These are phyloP conservation scores for Tardiomyces blankii DNA, from an alignment of 1,139 yeast genomes.

Conservation along the genomic window DNA sequence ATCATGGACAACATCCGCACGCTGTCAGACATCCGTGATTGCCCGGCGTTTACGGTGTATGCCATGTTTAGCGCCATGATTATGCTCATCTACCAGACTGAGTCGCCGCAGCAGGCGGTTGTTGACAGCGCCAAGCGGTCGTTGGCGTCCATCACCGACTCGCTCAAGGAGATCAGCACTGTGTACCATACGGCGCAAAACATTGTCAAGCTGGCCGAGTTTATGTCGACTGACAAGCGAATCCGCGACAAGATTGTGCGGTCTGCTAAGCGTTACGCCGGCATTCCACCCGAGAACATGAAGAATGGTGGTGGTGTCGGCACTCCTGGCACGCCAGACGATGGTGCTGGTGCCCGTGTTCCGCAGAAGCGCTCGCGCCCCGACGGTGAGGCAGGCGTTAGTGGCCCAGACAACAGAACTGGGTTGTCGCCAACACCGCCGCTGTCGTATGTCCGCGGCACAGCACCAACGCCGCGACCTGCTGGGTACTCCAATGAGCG, in stretches of 20 bases:
- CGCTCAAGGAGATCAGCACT: slow-evolving; percentile 41
- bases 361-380: background rate
- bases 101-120: slow-evolving; percentile 45
- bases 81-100: slow-evolving; percentile 66
- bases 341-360: background rate
- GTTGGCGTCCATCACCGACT: slow-evolving; percentile 39
- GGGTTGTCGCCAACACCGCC: background rate
- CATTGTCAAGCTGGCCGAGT: slow-evolving; percentile 18
- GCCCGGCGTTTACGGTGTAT: slow-evolving; percentile 46
- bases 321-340: background rate
- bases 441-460: background rate
- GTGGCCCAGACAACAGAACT: too few relatives aligned
- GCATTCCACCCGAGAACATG: background rate
- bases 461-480: background rate
- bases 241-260: slow-evolving; percentile 1
- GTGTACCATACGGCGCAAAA: slow-evolving; percentile 32
- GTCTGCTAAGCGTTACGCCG: background rate
- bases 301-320: background rate
- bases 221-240: background rate
- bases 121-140: slow-evolving; percentile 48
- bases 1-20: slow-evolving; percentile 50
- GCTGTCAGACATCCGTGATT: slow-evolving; percentile 39
- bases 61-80: slow-evolving; percentile 56
- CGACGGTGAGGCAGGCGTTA: background rate
- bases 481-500: background rate